Conservation (phyloP, 2,329 filamentous ascomycete genomes). For the Calonectria multiphialidica region DNA sequence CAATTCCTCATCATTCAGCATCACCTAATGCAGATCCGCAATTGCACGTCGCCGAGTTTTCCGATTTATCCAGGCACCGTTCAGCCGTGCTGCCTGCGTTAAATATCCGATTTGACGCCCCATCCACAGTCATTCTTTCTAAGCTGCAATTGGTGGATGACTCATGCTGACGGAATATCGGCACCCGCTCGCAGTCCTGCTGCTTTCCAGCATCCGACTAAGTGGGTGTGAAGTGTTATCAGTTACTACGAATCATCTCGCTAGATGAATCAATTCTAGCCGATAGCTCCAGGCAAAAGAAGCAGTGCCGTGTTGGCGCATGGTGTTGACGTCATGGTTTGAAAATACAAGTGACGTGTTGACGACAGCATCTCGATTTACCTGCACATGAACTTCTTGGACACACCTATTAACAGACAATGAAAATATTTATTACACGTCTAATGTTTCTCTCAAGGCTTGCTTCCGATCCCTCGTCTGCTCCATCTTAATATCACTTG, state of each 20-base stretch:
- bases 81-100: constrained; percentile 15
- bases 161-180: constrained; percentile 36
- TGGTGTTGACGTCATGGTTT: background rate
- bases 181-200: constrained; percentile 11
- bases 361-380: background rate
- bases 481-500: background rate
- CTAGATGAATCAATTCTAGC: background rate
- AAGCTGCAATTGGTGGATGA: constrained; percentile 18
- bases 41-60: constrained; percentile 6
- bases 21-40: constrained; percentile 2
- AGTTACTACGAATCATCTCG: background rate
- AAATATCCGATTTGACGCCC: constrained; percentile 7
- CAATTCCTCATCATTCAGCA: constrained; percentile 15
- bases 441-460: background rate
- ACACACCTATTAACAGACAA: background rate
- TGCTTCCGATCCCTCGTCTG: background rate
- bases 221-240: background rate
- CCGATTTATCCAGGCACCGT: background rate
- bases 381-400: background rate
- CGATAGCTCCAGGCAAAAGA: background rate
- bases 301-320: background rate
- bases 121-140: background rate
- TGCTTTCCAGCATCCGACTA: background rate
- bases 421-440: background rate
- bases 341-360: background rate